Percentiles rank a stretch among this genome's conserved stretches.
These are phyloP conservation scores for Rutidosis leptorrhynchoides DNA, from an alignment of 129 eudicot genomes.

Conservation along the genomic window DNA sequence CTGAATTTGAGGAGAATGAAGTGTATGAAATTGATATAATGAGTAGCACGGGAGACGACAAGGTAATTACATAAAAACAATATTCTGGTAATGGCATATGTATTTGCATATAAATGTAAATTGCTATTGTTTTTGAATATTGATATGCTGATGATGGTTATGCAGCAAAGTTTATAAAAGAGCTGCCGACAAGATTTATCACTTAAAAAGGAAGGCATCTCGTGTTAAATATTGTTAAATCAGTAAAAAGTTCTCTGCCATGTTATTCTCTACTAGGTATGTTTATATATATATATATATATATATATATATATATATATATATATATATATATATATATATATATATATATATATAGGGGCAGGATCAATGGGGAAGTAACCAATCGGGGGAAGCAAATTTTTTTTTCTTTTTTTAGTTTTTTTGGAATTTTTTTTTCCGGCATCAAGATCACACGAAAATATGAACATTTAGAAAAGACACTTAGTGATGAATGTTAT, in stretches of 20 bases:
- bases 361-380: too few relatives aligned
- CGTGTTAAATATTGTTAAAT: constrained; percentile 82
- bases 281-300: neutral
- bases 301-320: too few relatives aligned
- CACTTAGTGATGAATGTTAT: too few relatives aligned
- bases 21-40: constrained; percentile 77
- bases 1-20: constrained; percentile 90
- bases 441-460: too few relatives aligned
- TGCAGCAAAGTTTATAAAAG: constrained; percentile 89
- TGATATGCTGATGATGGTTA: constrained; percentile 11
- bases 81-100: neutral
- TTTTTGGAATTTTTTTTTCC: too few relatives aligned
- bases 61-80: constrained; percentile 35
- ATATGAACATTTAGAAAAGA: too few relatives aligned
- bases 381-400: too few relatives aligned
- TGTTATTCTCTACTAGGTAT: constrained; percentile 93
- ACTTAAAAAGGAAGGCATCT: constrained; percentile 88
- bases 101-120: neutral
- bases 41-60: constrained; percentile 84
- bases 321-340: too few relatives aligned
- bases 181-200: constrained; percentile 86
- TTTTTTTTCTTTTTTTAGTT: too few relatives aligned
- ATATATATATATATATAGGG: too few relatives aligned
- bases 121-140: neutral
- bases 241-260: constrained; percentile 76